These are phyloP conservation scores for Sindora glabra DNA, from an alignment of 306 rosid genomes.

Conservation along the genomic window DNA sequence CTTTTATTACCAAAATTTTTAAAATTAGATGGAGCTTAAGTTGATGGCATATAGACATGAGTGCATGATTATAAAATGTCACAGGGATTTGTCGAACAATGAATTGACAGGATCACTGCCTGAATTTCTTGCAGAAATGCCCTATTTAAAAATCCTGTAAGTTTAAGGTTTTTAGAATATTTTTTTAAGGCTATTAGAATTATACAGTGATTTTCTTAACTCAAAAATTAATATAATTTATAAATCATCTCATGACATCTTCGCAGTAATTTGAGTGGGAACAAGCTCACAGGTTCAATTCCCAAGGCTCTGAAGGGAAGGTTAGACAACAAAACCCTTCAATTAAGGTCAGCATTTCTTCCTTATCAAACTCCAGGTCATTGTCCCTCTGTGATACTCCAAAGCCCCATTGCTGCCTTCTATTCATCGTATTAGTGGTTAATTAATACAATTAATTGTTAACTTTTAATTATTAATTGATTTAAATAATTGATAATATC, in stretches of 20 bases:
- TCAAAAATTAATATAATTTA: not conserved
- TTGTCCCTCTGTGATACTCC: no score
- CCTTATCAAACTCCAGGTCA: no score
- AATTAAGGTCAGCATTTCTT: not conserved
- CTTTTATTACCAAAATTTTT: no score
- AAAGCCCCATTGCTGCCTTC: no score
- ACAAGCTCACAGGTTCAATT: constrained; percentile 20
- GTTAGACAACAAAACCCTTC: not conserved
- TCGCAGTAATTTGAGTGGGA: constrained; percentile 7
- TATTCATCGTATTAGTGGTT: no score
- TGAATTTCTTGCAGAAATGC: constrained; percentile 11
- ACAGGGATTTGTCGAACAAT: constrained; percentile 39
- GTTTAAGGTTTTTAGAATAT: not conserved
- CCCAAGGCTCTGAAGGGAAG: constrained; percentile 1
- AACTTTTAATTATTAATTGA: no score
- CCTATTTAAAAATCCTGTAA: constrained; percentile 25
- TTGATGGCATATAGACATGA: no score
- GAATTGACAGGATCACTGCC: constrained; percentile 33
- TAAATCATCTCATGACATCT: not conserved
- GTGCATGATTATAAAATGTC: no score
- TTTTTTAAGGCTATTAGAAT: no score
- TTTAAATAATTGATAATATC: no score
- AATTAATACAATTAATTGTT: no score
- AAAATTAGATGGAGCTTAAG: no score
- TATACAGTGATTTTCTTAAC: not conserved